Percentiles rank a stretch among this genome's conserved stretches.
Conservation (phyloP, 2,329 filamentous ascomycete species). For the Monilinia fructigena region DNA sequence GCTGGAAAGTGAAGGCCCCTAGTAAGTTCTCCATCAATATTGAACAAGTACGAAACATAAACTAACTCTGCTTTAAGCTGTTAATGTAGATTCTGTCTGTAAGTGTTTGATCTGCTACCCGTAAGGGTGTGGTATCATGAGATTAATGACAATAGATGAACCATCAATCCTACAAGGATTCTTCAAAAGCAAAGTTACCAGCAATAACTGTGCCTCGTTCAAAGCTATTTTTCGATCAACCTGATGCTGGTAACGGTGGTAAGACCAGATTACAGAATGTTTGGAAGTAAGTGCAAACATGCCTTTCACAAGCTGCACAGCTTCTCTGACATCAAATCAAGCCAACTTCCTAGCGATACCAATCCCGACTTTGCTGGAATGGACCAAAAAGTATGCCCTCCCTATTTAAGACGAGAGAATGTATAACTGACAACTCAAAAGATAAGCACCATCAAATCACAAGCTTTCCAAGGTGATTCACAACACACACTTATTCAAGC, state of each 20-base stretch:
- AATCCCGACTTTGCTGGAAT: slow-evolving; percentile 18
- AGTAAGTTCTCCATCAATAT: not conserved
- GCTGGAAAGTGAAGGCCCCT: not conserved
- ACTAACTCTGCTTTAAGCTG: not conserved
- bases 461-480: not conserved
- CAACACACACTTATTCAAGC: not conserved
- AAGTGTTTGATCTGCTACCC: not conserved
- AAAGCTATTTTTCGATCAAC: slow-evolving; percentile 11
- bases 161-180: slow-evolving; percentile 6
- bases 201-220: slow-evolving; percentile 14
- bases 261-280: slow-evolving; percentile 11
- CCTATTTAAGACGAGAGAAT: not conserved
- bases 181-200: slow-evolving; percentile 1
- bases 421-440: not conserved
- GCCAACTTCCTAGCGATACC: slow-evolving; percentile 15
- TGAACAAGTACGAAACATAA: not conserved
- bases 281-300: slow-evolving; percentile 1
- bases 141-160: slow-evolving; percentile 15
- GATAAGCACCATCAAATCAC: slow-evolving; percentile 16
- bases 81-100: slow-evolving; percentile 17
- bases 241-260: not conserved
- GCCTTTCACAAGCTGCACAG: not conserved
- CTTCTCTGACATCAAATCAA: not conserved
- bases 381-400: slow-evolving; percentile 10
- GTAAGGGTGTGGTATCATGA: not conserved